Evolutionary conservation across 805 yeast genomes (phyloP).

Genomic region (Yamadazyma olivae): DNA sequence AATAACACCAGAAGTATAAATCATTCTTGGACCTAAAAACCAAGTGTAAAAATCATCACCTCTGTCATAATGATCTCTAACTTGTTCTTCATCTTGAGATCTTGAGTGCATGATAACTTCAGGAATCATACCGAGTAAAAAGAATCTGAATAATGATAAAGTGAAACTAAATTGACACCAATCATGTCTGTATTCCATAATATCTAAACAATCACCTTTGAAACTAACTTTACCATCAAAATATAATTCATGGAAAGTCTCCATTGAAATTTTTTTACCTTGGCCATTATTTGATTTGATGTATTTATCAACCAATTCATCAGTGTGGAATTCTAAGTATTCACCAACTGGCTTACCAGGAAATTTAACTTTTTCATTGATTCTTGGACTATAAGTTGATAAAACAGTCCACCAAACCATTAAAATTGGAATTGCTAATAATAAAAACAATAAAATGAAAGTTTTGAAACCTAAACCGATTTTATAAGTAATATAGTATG

Average conservation of each 20-base stretch:
- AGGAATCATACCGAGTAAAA: slow-evolving; percentile 84
- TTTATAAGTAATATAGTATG: slow-evolving; percentile 60
- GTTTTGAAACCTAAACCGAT: slow-evolving; percentile 69
- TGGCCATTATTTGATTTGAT: slow-evolving; percentile 50
- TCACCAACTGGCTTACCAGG: slow-evolving; percentile 78
- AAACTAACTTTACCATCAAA: slow-evolving; percentile 81
- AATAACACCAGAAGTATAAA: slow-evolving; percentile 85
- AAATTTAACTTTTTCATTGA: slow-evolving; percentile 70
- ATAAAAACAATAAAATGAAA: slow-evolving; percentile 55
- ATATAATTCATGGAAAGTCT: slow-evolving; percentile 85
- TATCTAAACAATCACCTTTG: slow-evolving; percentile 84
- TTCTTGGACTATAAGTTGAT: slow-evolving; percentile 75
- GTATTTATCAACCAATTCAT: slow-evolving; percentile 64
- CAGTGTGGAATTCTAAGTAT: slow-evolving; percentile 80
- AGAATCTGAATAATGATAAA: slow-evolving; percentile 68
- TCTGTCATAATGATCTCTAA: slow-evolving; percentile 91
- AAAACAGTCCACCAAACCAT: slow-evolving; percentile 80
- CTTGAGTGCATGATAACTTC: slow-evolving; percentile 90
- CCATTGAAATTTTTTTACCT: slow-evolving; percentile 80
- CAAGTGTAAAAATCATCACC: slow-evolving; percentile 94
- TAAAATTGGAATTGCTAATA: slow-evolving; percentile 66
- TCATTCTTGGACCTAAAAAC: slow-evolving; percentile 94
- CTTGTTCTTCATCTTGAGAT: slow-evolving; percentile 95
- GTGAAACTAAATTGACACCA: slow-evolving; percentile 87
- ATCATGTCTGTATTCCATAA: slow-evolving; percentile 84